These are phyloP conservation scores for Leucocoprinus birnbaumii DNA, from an alignment of 768 basidiomycete species.

Conservation along the genomic window DNA sequence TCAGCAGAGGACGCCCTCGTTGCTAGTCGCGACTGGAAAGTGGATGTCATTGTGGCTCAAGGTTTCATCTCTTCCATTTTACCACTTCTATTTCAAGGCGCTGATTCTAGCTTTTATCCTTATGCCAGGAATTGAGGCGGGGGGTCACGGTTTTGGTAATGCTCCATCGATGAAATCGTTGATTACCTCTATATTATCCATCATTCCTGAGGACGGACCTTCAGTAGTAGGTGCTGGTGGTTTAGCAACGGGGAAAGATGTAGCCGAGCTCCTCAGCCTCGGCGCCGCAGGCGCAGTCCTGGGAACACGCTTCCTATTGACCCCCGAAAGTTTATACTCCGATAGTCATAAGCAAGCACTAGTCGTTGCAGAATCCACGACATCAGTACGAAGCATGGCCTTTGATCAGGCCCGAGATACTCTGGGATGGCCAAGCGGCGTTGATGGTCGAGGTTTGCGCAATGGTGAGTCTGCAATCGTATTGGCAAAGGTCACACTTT, in stretches of 20 bases:
- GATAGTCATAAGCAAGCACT: constrained; percentile 52
- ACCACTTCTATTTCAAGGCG: neutral
- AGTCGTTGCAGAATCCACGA: constrained; percentile 37
- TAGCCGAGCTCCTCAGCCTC: constrained; percentile 61
- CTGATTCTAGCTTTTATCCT: constrained; percentile 6
- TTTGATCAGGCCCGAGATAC: constrained; percentile 60
- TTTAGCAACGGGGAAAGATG: constrained; percentile 57
- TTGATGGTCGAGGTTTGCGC: constrained; percentile 60
- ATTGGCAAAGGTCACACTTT: neutral
- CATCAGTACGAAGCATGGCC: constrained; percentile 56
- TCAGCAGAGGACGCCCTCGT: constrained; percentile 55
- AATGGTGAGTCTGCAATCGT: constrained; percentile 34
- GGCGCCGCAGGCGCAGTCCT: constrained; percentile 68
- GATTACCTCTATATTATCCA: constrained; percentile 50
- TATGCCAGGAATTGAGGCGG: constrained; percentile 67
- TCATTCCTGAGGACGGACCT: constrained; percentile 37
- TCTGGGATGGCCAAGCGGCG: constrained; percentile 54
- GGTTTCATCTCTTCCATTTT: constrained; percentile 35
- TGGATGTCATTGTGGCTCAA: constrained; percentile 77
- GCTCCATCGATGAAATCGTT: constrained; percentile 62
- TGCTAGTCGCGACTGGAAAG: constrained; percentile 66
- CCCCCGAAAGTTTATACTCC: constrained; percentile 61
- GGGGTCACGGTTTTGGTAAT: constrained; percentile 65
- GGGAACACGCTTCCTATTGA: constrained; percentile 75
- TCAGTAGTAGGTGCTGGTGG: constrained; percentile 77